Evolutionary conservation across 768 basidiomycete genomes (phyloP).

Genomic region (Termitomyces sp.): DNA sequence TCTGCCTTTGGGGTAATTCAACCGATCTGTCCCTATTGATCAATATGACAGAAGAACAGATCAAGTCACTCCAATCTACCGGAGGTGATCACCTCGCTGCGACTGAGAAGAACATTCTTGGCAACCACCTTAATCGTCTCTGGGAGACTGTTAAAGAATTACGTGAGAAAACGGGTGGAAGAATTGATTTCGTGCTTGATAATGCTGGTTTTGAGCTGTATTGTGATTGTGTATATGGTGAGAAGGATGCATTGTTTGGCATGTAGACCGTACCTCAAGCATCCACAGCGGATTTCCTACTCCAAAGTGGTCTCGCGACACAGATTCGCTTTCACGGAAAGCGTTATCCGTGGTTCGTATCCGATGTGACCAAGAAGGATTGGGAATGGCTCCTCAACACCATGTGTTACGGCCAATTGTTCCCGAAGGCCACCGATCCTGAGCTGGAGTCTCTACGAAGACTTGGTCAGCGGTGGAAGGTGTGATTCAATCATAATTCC

Average conservation of each 20-base stretch:
- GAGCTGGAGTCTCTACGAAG: constrained; percentile 78
- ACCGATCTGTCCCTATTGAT: constrained; percentile 93
- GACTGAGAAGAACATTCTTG: constrained; percentile 94
- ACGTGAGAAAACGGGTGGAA: constrained; percentile 63
- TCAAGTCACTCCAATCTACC: constrained; percentile 93
- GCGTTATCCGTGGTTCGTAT: constrained; percentile 92
- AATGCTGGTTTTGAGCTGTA: constrained; percentile 90
- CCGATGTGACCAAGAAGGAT: constrained; percentile 88
- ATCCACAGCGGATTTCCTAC: constrained; percentile 77
- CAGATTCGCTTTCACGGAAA: constrained; percentile 94
- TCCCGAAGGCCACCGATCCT: constrained; percentile 74
- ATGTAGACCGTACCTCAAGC: constrained; percentile 3
- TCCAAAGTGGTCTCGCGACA: constrained; percentile 82
- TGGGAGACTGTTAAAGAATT: constrained; percentile 75
- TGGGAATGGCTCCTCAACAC: constrained; percentile 90
- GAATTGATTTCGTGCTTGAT: constrained; percentile 79
- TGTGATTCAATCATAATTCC: constrained; percentile 18
- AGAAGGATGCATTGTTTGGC: constrained; percentile 14
- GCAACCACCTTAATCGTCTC: constrained; percentile 68
- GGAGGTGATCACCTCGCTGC: constrained; percentile 94
- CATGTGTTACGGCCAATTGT: constrained; percentile 89
- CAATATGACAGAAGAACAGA: constrained; percentile 97
- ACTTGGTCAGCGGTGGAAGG: constrained; percentile 89
- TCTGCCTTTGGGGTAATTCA: constrained; percentile 96
- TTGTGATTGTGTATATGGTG: constrained; percentile 83